A percentile compares a stretch with the other conserved stretches of the same genome.
Conservation (phyloP, 2,329 filamentous ascomycete species). For the Davidsoniella virescens region DNA sequence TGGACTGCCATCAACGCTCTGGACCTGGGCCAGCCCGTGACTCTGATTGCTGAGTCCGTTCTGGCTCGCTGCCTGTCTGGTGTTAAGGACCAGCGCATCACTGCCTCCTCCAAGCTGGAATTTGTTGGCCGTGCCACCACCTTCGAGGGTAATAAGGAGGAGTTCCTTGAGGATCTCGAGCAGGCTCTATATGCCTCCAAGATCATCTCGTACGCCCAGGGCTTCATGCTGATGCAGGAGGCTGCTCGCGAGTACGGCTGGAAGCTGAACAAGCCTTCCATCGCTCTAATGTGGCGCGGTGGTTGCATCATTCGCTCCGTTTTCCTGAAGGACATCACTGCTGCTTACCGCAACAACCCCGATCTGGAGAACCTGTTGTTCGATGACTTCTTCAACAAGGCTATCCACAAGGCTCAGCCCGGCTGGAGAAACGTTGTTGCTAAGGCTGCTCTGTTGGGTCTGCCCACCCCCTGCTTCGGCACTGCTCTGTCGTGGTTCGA, state of each 20-base stretch:
- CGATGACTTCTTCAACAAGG: conserved; percentile 99
- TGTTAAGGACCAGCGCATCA: conserved; percentile 82
- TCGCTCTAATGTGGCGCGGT: conserved; percentile 99
- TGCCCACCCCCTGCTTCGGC: conserved; percentile 90
- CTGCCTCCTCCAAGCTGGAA: conserved; percentile 62
- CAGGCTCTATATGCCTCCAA: conserved; percentile 98
- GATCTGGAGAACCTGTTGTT: conserved; percentile 97
- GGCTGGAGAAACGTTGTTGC: conserved; percentile 85
- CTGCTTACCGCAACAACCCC: conserved; percentile 84
- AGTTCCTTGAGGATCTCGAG: conserved; percentile 94
- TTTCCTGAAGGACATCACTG: conserved; percentile 99
- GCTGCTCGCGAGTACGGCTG: conserved; percentile 90
- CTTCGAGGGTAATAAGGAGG: conserved; percentile 79
- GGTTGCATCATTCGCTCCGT: conserved; percentile 99
- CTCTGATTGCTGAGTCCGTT: conserved; percentile 92
- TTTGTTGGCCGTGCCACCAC: conserved; percentile 53
- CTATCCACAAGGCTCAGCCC: conserved; percentile 87
- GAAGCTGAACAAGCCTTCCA: conserved; percentile 99
- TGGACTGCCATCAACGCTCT: conserved; percentile 99
- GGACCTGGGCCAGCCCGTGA: conserved; percentile 96
- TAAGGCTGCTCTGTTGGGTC: conserved; percentile 85
- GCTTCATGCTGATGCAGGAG: conserved; percentile 99
- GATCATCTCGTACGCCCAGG: conserved; percentile 99
- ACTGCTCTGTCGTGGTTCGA: conserved; percentile 98
- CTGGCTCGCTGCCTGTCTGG: conserved; percentile 87